These are phyloP conservation scores for Chaetomium sp. DNA, from an alignment of 2,329 filamentous ascomycete genomes.

Conservation along the genomic window DNA sequence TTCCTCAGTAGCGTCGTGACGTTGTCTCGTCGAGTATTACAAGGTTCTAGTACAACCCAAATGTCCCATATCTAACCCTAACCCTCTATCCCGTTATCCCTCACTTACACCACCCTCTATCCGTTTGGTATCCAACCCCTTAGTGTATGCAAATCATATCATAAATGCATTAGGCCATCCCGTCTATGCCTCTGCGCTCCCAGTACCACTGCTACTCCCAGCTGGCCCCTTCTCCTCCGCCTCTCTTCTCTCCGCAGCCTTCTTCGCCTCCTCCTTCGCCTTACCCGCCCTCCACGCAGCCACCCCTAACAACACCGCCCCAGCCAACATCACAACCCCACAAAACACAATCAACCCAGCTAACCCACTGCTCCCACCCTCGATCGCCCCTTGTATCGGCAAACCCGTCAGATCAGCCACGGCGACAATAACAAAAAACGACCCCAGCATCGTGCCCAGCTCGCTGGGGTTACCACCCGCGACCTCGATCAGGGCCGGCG, in stretches of 20 bases:
- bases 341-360: constrained; percentile 1
- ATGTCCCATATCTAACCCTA: too few relatives aligned
- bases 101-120: neutral
- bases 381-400: neutral
- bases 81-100: too few relatives aligned
- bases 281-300: neutral
- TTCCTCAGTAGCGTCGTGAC: too few relatives aligned
- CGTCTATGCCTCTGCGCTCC: neutral
- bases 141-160: neutral
- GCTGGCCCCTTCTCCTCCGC: neutral
- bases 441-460: neutral
- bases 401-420: constrained; percentile 1
- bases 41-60: too few relatives aligned
- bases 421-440: constrained; percentile 1
- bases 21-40: too few relatives aligned
- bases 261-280: neutral
- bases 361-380: neutral
- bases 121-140: neutral
- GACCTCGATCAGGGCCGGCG: constrained; percentile 5
- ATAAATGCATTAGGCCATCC: neutral
- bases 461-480: neutral
- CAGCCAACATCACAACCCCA: neutral
- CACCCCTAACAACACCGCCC: neutral
- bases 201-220: neutral
- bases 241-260: neutral